Conservation (phyloP, 108 stramenopile genomes). For the Cylindrotheca fusiformis region DNA sequence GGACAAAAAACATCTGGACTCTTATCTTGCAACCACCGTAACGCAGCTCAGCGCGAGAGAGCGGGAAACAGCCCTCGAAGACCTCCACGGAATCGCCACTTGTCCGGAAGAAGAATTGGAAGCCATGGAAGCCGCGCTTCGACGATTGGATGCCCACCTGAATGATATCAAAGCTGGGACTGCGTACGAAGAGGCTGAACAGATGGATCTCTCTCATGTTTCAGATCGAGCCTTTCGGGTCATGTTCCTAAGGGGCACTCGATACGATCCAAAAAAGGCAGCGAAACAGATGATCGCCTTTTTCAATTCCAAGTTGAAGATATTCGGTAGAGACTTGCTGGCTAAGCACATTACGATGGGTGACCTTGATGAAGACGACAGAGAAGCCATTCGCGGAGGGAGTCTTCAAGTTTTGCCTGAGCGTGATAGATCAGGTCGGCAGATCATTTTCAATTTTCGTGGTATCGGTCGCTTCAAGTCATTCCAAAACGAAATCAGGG, state of each 20-base stretch:
- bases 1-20: too few relatives aligned
- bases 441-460: constrained; percentile 1
- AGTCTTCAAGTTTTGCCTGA: constrained; percentile 3
- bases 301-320: not conserved
- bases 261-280: not conserved
- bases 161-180: not conserved
- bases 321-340: constrained; percentile 7
- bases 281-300: constrained; percentile 1
- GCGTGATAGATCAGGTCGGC: constrained; percentile 13
- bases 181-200: not conserved
- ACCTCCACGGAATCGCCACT: too few relatives aligned
- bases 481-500: not conserved
- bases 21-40: too few relatives aligned
- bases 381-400: not conserved
- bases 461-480: not conserved
- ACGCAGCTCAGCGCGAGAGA: too few relatives aligned
- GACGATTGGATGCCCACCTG: not conserved
- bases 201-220: not conserved
- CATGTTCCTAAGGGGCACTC: constrained; percentile 8
- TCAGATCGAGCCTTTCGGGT: constrained; percentile 1
- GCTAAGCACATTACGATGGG: constrained; percentile 6
- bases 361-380: constrained; percentile 4
- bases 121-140: too few relatives aligned
- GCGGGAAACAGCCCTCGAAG: too few relatives aligned
- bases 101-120: too few relatives aligned